Base-by-base conservation (phyloP, 768 basidiomycete genomes). In the Multifurca ochricompacta region DNA sequence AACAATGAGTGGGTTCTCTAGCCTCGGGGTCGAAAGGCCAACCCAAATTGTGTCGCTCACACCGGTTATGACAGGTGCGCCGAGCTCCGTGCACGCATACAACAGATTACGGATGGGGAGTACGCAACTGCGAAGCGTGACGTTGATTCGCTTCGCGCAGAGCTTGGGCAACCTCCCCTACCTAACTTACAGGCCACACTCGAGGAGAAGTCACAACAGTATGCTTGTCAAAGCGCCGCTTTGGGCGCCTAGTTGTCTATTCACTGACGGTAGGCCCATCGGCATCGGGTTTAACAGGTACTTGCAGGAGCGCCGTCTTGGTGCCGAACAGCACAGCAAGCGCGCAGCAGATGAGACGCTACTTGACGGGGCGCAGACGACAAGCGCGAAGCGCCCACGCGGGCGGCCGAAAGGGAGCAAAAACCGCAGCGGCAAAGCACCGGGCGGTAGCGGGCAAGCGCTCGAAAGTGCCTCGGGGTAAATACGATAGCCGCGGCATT, bases 131-230 rank as follows among this genome's bases (percentile, higher is more conserved):
- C 88, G 4, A 91, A 91, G 66, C 68, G 68, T 27, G 87, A 91
- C 58, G 89, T 91, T 43, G 89, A 91, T 64, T 71, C 77, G 48
- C 72, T 91, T 41, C 79, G 89, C 36, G 73, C 74, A 48, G 88
- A 91, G 64, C 79, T 91, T 6, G 89, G 87, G 1, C 83, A 91
- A 61, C 70, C 79, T 1, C 81, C 89, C 2, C 68, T 90, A 11
- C 87, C 87, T 2, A 82, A 76, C 62, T 62, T 91, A 41, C 87
- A 91, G 61, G 71, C 72, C 30, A 87, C 81, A 28, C 68, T 91
- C 34, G 88, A 91, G 42, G 89, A 90, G 63, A 87, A 76, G 66
- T 69, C 72, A 27, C 68, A 73, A 13, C 71, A 74, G 77, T 80
- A 59, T 77, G 71, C 77, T 56, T 14, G 39, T 31, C 30, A 18